Percentiles rank a stretch among this genome's conserved stretches.
Evolutionary conservation across 2,329 filamentous ascomycete genomes (phyloP).

Genomic region (Hypoxylon sp.): DNA sequence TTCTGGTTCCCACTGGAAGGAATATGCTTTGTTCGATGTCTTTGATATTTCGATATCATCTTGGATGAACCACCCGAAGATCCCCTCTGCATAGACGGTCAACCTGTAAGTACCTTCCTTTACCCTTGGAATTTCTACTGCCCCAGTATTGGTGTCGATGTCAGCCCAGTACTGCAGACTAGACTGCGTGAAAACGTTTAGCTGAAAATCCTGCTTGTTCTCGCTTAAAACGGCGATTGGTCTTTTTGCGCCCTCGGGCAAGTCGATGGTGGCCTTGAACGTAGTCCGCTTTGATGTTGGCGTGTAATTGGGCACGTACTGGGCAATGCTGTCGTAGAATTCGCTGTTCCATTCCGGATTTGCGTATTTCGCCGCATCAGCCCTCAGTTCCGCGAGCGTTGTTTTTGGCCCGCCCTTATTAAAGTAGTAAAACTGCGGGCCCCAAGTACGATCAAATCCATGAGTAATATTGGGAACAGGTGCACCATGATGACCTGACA

Average conservation of each 20-base stretch:
- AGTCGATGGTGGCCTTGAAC: conserved; percentile 65
- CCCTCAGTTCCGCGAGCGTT: conserved; percentile 63
- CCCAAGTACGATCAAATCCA: conserved; percentile 75
- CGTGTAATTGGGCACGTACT: conserved; percentile 71
- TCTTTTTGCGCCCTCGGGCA: conserved; percentile 66
- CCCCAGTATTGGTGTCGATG: conserved; percentile 60
- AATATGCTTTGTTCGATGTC: conserved; percentile 57
- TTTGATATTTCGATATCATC: conserved; percentile 63
- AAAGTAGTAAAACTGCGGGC: conserved; percentile 75
- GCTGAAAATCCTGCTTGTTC: conserved; percentile 68
- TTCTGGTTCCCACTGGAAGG: conserved; percentile 66
- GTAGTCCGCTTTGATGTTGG: conserved; percentile 66
- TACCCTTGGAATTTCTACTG: conserved; percentile 67
- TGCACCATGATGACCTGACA: conserved; percentile 74
- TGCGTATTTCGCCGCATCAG: conserved; percentile 68
- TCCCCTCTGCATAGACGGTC: conserved; percentile 73
- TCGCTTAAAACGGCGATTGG: conserved; percentile 70
- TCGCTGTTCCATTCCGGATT: conserved; percentile 68
- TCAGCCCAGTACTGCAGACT: conserved; percentile 75
- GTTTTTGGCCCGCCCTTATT: conserved; percentile 67
- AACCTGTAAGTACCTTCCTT: conserved; percentile 72
- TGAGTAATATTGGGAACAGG: conserved; percentile 71
- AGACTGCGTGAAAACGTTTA: conserved; percentile 67
- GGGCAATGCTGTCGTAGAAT: conserved; percentile 75
- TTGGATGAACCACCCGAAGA: conserved; percentile 72